Evolutionary conservation across 257 asterid species (phyloP), one percentile per base, ranked within the genome.

Genomic region (Plantago ovata): DNA sequence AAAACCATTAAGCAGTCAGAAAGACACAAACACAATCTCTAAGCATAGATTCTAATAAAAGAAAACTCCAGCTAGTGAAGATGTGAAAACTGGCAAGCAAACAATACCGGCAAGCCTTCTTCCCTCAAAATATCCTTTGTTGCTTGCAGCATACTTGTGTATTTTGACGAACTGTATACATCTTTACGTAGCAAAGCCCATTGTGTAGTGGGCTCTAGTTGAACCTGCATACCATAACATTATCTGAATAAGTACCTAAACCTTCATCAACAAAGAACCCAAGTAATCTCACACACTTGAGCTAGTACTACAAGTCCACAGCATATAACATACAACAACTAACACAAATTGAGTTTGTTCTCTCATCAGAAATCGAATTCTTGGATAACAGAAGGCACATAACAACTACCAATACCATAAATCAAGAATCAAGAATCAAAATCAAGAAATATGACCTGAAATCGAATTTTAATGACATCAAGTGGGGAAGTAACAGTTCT

Each of bases 401-500:
- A n/a, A 28, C 36, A 28, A 28, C 7, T 28, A 28, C 36, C 6
- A 28, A 28, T 28, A 28, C 7, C 36, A 28, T 1, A 3, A 28
- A 6, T 28, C 36, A 3, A 28, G 0, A 3, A 28, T 28, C 36
- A n/a, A n/a, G 36, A 1, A 56, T 13, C 38, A 40, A 32, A 56
- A 39, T 41, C 38, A 43, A 22, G 7, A 16, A 2, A 24, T 12
- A 14, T 32, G 4, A 88, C 98, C 98, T 92, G 98, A 72, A 92
- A 92, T 74, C 98, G 77, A 61, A 92, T 92, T 73, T 92, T 92
- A 71, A 92, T 85, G 20, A 92, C 98, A 75, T 92, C 98, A 40
- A 92, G 88, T 10, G 98, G 98, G 19, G 98, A 88, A 0, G 96
- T 92, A 14, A 92, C 84, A 1, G 90, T 85, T 69, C 98, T 84